Evolutionary conservation across 1,284 basidiomycete genomes (phyloP).

Genomic region (Ustilago shanxiensis): DNA sequence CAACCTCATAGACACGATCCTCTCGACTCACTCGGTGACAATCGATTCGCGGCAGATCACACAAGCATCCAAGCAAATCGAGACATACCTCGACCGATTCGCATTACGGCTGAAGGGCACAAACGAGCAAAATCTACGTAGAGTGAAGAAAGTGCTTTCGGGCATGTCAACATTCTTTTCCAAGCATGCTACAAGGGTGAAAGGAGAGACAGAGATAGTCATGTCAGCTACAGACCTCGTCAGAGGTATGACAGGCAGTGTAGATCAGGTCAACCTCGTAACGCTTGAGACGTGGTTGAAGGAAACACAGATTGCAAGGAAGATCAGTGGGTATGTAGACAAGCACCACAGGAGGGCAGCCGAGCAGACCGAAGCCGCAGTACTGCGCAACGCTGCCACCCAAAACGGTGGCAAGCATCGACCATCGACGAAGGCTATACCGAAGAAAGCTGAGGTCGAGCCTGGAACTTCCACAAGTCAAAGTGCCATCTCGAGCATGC

Average conservation of each 20-base stretch:
- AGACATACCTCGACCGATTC: constrained; percentile 84
- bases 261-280: constrained; percentile 77
- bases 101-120: constrained; percentile 79
- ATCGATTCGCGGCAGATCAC: constrained; percentile 77
- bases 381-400: background rate
- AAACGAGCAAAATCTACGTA: constrained; percentile 84
- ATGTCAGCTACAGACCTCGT: constrained; percentile 78
- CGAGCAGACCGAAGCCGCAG: constrained; percentile 70
- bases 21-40: constrained; percentile 84
- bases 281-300: constrained; percentile 87
- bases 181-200: constrained; percentile 13
- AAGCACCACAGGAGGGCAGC: constrained; percentile 75
- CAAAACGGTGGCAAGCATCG: constrained; percentile 6
- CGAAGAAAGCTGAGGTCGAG: background rate
- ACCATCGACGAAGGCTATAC: background rate
- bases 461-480: constrained; percentile 3
- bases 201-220: constrained; percentile 65
- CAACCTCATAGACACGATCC: constrained; percentile 79
- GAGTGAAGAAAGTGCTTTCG: constrained; percentile 72
- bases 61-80: constrained; percentile 81
- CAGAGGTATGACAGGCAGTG: constrained; percentile 78
- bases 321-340: constrained; percentile 82
- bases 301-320: constrained; percentile 81
- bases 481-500: constrained; percentile 80
- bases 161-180: constrained; percentile 44